Evolutionary conservation across 257 asterid genomes (phyloP), one percentile per base, ranked within the genome.

Genomic region (Datura wrightii): DNA sequence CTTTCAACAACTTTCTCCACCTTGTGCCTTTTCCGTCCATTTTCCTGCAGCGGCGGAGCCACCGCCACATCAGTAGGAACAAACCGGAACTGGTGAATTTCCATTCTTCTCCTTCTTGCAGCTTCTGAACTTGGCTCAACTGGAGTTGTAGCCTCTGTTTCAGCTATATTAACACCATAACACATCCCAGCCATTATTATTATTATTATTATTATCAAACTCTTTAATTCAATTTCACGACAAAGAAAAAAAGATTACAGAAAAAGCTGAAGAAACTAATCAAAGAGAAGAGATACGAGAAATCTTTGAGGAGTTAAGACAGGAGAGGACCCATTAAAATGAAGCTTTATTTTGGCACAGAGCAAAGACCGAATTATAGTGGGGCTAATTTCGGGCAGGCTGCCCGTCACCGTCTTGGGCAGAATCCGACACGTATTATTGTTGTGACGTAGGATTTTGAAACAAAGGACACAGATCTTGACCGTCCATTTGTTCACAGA

Each of bases 341-440:
- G 87, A 48, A 82, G 90, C 84, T 72, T 78, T 80, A 65, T 79
- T 70, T 85, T n/a, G 58, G 89, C 9, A 80, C 13, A 19, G 42
- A 46, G 67, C 34, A n/a, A 84, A 58, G 84, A 82, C 66, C 86
- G 79, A 80, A 90, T 89, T 85, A 34, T 52, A 42, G 79, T 56
- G 76, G 50, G 78, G 83, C 69, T 66, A 54, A 24, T 56, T 48
- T 58, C 42, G 90, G 98, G 98, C 95, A 93, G 93, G 93, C 92
- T 94, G 94, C 93, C 99, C 95, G 95, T 91, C 94, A 92, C 95
- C 93, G 92, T 85, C 90, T 16, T 10, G 1, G 99, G 98, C 93
- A 92, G 90, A 76, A 80, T 65, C 90, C 92, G 93, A 94, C 95
- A 91, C 81, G 87, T 89, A 90, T 89, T 88, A 92, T 83, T 88